A percentile compares a stretch with the other conserved stretches of the same genome.
phyloP scores from a whole-genome alignment of 176 grass and related monocot species.

The Eleusine coracana region DNA sequence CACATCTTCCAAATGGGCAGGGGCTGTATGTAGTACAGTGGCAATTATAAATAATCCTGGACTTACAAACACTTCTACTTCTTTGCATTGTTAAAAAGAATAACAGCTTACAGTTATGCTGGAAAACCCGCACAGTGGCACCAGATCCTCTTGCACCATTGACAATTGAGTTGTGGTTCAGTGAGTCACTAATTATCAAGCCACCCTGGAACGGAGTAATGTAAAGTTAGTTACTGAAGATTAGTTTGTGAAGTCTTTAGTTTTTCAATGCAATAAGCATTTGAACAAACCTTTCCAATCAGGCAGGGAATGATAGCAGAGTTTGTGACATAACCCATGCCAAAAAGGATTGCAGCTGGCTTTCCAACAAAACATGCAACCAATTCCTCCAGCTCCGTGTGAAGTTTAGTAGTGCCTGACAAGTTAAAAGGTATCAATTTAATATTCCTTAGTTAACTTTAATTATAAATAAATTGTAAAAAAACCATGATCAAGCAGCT shows the following conservation, averaged over 20 bases:
- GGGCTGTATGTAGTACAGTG: constrained; percentile 43
- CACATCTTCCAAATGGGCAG: constrained; percentile 84
- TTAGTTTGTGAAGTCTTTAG: not conserved
- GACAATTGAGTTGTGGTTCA: constrained; percentile 92
- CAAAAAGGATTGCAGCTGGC: constrained; percentile 70
- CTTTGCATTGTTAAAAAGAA: not conserved
- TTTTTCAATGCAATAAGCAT: constrained; percentile 18
- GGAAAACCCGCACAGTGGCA: constrained; percentile 79
- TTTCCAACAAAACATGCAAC: constrained; percentile 78
- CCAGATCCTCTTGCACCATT: constrained; percentile 77
- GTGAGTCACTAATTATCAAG: constrained; percentile 77
- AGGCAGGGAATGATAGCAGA: constrained; percentile 76
- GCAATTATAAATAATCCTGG: not conserved
- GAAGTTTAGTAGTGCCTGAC: constrained; percentile 72
- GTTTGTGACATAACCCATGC: constrained; percentile 91
- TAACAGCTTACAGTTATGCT: constrained; percentile 74
- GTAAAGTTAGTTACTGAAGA: not conserved
- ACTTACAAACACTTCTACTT: constrained; percentile 7
- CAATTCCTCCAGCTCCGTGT: constrained; percentile 68
- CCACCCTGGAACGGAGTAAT: constrained; percentile 53
- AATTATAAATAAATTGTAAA: not conserved
- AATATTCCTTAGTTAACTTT: not conserved
- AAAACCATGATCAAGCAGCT: constrained; percentile 18
- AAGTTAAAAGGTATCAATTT: constrained; percentile 24
- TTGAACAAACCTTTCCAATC: constrained; percentile 65